Conservation (phyloP, 1,139 yeast species). For the Candida pseudoviswanathii region DNA sequence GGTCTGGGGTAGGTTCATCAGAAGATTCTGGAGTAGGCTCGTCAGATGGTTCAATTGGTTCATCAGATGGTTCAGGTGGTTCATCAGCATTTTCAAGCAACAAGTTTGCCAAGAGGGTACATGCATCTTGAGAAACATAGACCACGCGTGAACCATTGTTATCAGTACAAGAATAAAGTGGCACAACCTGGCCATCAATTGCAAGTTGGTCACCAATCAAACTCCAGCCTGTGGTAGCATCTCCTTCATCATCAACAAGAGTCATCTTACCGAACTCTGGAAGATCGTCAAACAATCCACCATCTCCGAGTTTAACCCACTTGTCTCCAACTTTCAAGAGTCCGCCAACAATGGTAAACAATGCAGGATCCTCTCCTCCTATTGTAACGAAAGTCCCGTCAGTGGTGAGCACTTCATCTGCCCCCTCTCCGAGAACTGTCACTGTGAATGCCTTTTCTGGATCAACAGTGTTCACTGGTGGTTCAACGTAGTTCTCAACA, state of each 20-base stretch:
- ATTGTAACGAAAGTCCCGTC: not conserved
- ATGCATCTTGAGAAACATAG: not conserved
- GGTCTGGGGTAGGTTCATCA: slow-evolving; percentile 8
- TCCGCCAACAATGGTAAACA: not conserved
- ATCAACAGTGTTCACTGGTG: slow-evolving; percentile 3
- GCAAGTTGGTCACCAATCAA: too few relatives aligned
- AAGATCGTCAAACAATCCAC: too few relatives aligned
- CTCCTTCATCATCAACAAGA: too few relatives aligned
- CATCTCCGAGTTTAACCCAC: too few relatives aligned
- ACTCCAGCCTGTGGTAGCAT: too few relatives aligned
- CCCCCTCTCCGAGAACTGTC: not conserved
- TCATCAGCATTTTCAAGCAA: slow-evolving; percentile 4
- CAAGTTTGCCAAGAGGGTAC: too few relatives aligned
- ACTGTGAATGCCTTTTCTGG: not conserved
- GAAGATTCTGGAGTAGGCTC: not conserved
- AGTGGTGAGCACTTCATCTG: too few relatives aligned
- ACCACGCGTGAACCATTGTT: too few relatives aligned
- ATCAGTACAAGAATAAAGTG: too few relatives aligned
- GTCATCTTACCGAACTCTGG: too few relatives aligned
- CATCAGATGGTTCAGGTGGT: slow-evolving; percentile 7
- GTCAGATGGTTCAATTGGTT: not conserved
- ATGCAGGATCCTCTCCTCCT: not conserved
- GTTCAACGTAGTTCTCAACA: not conserved
- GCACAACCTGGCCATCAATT: too few relatives aligned
- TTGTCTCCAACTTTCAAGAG: not conserved